Base-by-base conservation (phyloP, 2,329 filamentous ascomycete species). In the Sporothrix mexicana region DNA sequence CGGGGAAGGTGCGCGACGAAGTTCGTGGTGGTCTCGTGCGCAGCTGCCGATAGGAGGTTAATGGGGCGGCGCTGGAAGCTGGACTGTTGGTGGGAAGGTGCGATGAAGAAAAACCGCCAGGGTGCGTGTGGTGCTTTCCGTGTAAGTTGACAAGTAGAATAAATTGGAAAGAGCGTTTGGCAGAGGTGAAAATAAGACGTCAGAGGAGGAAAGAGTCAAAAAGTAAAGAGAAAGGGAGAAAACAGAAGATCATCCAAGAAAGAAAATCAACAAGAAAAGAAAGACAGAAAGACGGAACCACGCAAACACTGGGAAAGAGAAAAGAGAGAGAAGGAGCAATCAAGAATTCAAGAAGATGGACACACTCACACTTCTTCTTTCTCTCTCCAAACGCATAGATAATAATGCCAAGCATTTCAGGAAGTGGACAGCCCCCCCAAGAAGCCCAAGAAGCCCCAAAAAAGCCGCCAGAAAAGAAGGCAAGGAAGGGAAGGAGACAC, bases 11-110 rank as follows among this genome's bases (percentile, higher is more conserved):
- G 51, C 64, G 64, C 64, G 64, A 67, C 45, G 1, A 51, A 30
- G 47, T 7, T n/a, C 64, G 45, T 7, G 9, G 5, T 12, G 71
- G 71, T 73, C 72, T 41, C 68, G 72, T 73, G 68, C 68, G 61
- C 61, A 73, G 25, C 45, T 59, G 61, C 68, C 72, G 20, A 17
- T 23, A 67, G 55, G 49, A 20, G 53, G 30, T 45, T 51, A 51
- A 49, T 49, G 70, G 45, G 17, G 70, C 6, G 49, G 62, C 20
- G 25, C 25, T 13, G 51, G 36, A 41, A 17, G 36, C 7, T 62
- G 15, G 55, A 61, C 12, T 23, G 25, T 45, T 17, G 13, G 47
- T 49, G 47, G 67, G 67, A 69, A 62, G 57, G 43, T 20, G 69
- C 55, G 43, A 62, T 70, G 57, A 70, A 51, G 69, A 51, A 8